Conservation (phyloP, 2,329 filamentous ascomycete genomes). For the Neopestalotiopsis sp. region DNA sequence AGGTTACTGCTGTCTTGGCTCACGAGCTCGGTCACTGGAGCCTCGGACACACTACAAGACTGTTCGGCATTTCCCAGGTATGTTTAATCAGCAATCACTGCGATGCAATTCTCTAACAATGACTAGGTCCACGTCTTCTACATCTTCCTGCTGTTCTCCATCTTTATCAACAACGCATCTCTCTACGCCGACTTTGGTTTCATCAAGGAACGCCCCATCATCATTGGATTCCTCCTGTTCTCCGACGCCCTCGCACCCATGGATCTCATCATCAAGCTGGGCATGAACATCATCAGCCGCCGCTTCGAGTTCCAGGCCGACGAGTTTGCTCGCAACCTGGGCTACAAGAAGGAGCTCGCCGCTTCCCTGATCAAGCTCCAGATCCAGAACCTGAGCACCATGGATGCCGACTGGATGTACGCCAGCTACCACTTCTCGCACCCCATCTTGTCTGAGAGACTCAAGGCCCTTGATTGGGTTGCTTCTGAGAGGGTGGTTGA, state of each 20-base stretch:
- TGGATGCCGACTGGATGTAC: slow-evolving; percentile 99
- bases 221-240: slow-evolving; percentile 97
- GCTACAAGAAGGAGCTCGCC: slow-evolving; percentile 83
- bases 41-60: slow-evolving; percentile 89
- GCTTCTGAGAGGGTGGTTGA: slow-evolving; percentile 62
- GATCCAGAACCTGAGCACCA: slow-evolving; percentile 96
- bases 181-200: slow-evolving; percentile 94
- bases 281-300: slow-evolving; percentile 95
- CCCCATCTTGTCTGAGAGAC: slow-evolving; percentile 90
- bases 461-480: slow-evolving; percentile 90
- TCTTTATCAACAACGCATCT: slow-evolving; percentile 94
- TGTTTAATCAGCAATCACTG: slow-evolving; percentile 24
- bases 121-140: slow-evolving; percentile 89
- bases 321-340: slow-evolving; percentile 83
- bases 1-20: slow-evolving; percentile 92
- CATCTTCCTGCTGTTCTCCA: slow-evolving; percentile 94
- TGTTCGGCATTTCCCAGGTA: slow-evolving; percentile 87
- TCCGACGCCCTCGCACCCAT: slow-evolving; percentile 95
- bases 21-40: slow-evolving; percentile 99
- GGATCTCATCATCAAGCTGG: slow-evolving; percentile 90
- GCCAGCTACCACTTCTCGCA: slow-evolving; percentile 99
- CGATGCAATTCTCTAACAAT: slow-evolving; percentile 33
- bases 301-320: slow-evolving; percentile 97
- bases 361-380: slow-evolving; percentile 94
- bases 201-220: slow-evolving; percentile 80